These are phyloP conservation scores for Alternaria ethzedia DNA, from an alignment of 2,329 filamentous ascomycete species.

Conservation along the genomic window DNA sequence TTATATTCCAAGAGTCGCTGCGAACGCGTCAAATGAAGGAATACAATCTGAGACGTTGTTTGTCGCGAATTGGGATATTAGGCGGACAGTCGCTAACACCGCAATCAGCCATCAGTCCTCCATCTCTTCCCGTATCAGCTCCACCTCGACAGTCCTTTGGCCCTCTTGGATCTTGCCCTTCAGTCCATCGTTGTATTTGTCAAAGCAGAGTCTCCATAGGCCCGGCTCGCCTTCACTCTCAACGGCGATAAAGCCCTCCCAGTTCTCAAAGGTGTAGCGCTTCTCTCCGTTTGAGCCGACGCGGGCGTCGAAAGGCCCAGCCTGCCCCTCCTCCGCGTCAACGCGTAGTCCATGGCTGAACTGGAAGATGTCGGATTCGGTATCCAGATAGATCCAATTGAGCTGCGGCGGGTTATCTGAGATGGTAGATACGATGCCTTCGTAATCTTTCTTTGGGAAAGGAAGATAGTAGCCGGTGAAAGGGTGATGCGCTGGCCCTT, in stretches of 20 bases:
- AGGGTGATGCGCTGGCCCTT: conserved; percentile 42
- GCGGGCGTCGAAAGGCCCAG: conserved; percentile 60
- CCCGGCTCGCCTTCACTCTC: conserved; percentile 54
- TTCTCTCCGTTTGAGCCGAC: conserved; percentile 72
- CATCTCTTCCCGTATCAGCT: conserved; percentile 22
- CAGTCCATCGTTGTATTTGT: conserved; percentile 53
- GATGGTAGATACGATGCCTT: conserved; percentile 57
- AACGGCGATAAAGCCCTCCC: conserved; percentile 63
- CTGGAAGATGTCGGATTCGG: conserved; percentile 53
- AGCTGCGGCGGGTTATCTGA: conserved; percentile 64
- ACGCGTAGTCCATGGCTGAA: conserved; percentile 61
- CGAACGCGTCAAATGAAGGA: background rate
- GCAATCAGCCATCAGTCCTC: conserved; percentile 2
- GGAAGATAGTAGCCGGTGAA: conserved; percentile 58
- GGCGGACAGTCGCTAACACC: background rate
- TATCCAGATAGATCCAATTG: conserved; percentile 72
- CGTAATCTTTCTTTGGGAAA: conserved; percentile 54
- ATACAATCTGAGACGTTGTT: background rate
- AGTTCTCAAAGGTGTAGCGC: conserved; percentile 59
- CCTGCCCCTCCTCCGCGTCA: conserved; percentile 63
- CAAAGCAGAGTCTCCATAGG: conserved; percentile 60
- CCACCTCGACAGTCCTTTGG: conserved; percentile 24
- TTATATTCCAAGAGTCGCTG: background rate
- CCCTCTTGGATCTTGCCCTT: conserved; percentile 38
- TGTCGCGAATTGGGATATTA: background rate